Evolutionary conservation across 2,329 filamentous ascomycete genomes (phyloP).

Genomic region (Cladophialophora immunda): DNA sequence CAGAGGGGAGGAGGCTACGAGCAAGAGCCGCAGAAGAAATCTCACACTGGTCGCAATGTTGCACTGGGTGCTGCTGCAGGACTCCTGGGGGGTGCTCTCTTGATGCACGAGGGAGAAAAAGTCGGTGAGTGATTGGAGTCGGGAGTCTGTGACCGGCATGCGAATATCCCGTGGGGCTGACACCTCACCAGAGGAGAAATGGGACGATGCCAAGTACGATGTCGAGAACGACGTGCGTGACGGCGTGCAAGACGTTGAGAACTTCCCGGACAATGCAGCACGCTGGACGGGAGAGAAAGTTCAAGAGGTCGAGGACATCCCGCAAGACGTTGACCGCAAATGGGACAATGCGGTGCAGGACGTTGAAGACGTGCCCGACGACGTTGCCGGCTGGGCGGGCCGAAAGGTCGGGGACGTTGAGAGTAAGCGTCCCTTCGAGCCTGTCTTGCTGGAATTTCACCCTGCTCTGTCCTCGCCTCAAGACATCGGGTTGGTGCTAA

Average conservation of each 20-base stretch:
- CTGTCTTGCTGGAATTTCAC: neutral
- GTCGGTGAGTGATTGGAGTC: slow-evolving; percentile 45
- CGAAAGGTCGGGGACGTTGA: slow-evolving; percentile 55
- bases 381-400: slow-evolving; percentile 51
- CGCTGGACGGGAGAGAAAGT: slow-evolving; percentile 55
- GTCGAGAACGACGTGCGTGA: slow-evolving; percentile 43
- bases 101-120: slow-evolving; percentile 57
- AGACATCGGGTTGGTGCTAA: neutral
- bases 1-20: slow-evolving; percentile 38
- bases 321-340: slow-evolving; percentile 47
- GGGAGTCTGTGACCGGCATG: neutral
- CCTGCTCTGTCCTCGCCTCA: neutral
- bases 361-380: slow-evolving; percentile 48
- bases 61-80: slow-evolving; percentile 53
- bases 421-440: slow-evolving; percentile 39
- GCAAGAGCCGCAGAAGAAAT: slow-evolving; percentile 34
- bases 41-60: slow-evolving; percentile 47
- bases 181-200: slow-evolving; percentile 45
- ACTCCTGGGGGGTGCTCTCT: slow-evolving; percentile 53
- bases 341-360: slow-evolving; percentile 47
- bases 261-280: slow-evolving; percentile 55
- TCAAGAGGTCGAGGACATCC: slow-evolving; percentile 53
- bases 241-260: slow-evolving; percentile 44
- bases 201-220: slow-evolving; percentile 46
- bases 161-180: no score